These are phyloP conservation scores for Filobasidium uniguttulatum DNA, from an alignment of 1,284 basidiomycete genomes.

Conservation along the genomic window DNA sequence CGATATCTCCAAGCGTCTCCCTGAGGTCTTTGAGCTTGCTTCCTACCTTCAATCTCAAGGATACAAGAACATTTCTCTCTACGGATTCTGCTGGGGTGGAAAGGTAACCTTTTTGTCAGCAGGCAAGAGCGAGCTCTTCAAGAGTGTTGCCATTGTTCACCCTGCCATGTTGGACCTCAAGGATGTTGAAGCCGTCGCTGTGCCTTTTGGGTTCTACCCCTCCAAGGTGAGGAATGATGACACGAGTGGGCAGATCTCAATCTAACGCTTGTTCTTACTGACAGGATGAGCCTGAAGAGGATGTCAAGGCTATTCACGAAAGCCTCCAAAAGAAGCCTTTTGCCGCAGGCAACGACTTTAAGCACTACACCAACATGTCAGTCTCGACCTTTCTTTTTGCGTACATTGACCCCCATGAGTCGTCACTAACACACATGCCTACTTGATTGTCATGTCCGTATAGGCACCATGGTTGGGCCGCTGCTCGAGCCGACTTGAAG, in stretches of 20 bases:
- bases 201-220: slow-evolving; percentile 13
- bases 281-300: slow-evolving; percentile 11
- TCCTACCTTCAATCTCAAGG: slow-evolving; percentile 4
- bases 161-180: slow-evolving; percentile 14
- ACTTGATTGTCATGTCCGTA: too few relatives aligned
- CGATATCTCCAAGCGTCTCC: slow-evolving; percentile 4
- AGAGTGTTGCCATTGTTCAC: slow-evolving; percentile 11
- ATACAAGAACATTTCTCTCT: slow-evolving; percentile 9
- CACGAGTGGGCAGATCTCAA: not conserved
- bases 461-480: slow-evolving; percentile 14
- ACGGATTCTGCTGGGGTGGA: slow-evolving; percentile 16
- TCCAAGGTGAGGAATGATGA: slow-evolving; percentile 4
- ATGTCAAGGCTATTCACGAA: slow-evolving; percentile 7
- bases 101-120: slow-evolving; percentile 12
- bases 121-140: slow-evolving; percentile 7
- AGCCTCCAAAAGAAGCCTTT: slow-evolving; percentile 9
- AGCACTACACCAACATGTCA: slow-evolving; percentile 11
- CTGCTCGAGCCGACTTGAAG: slow-evolving; percentile 12
- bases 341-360: slow-evolving; percentile 8
- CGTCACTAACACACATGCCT: too few relatives aligned
- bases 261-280: not conserved
- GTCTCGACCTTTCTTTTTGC: too few relatives aligned
- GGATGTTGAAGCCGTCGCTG: slow-evolving; percentile 7
- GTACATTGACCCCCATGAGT: too few relatives aligned
- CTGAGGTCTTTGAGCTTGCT: slow-evolving; percentile 4